Base-by-base conservation (phyloP, 2,329 filamentous ascomycete species). In the Piedraia hortae region DNA sequence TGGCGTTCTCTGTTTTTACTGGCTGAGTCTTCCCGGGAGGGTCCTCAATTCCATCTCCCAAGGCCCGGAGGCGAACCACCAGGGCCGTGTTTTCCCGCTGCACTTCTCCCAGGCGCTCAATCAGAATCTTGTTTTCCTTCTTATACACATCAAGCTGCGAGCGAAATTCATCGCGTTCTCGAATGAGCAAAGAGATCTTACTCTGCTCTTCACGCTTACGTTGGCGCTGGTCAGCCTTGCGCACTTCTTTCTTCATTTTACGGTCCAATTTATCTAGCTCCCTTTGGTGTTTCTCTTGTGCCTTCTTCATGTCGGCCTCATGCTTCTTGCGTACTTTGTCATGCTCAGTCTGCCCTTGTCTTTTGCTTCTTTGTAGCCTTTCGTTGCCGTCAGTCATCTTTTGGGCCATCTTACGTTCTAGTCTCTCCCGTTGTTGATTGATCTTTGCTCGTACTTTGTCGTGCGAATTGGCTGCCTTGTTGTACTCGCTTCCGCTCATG, bases 311-410 rank as follows among this genome's bases (percentile, higher is more conserved):
- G 35, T 75, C 67, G 7, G 54, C 55, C 29, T 57, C 54, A 33
- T 67, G 65, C 32, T 65, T 68, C 20, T 64, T 64, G 31, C 69
- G 60, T 23, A 67, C 60, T 37, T 68, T 72, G 19, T 59, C 57
- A 24, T 50, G 44, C 12, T 40, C 39, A 14, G 41, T 43, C 6
- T 41, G 34, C 16, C 45, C 48, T 24, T 48, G 47, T 5, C 38
- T 35, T 15, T 33, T 25, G 6, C 31, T 25, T 10, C 45, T 39
- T 28, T 46, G 40, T 14, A 51, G 42, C 21, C 48, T 50, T 22
- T 39, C 39, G 26, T 51, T 50, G 15, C 59, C 57, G 19, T 52
- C 59, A 28, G 59, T 49, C 10, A 54, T 52, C 22, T 57, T 51
- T 31, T 56, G 55, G n/a, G 48, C 50, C 5, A 67, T 47, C 34